Evolutionary conservation across 495 filamentous ascomycete species (phyloP), one percentile per base, ranked within the genome.

Genomic region (Paragyromitra xinjiangensis): DNA sequence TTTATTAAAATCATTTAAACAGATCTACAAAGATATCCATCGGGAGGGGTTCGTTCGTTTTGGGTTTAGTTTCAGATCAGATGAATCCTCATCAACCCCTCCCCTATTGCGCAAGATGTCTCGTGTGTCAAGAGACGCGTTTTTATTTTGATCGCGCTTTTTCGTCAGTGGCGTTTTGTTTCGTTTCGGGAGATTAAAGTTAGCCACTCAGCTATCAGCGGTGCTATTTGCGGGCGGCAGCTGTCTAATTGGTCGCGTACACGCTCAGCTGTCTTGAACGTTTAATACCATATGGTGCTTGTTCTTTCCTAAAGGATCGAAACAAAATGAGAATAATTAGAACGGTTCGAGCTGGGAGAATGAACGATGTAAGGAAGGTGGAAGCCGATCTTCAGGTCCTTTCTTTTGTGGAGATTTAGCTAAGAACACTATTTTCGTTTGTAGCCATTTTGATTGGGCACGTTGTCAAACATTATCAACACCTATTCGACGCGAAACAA

Each of bases 161-260:
- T 34, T 55, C 68, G 73, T 73, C 69, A 73, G 74, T 77, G 74
- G 74, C 74, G 74, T 73, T 73, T 73, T 14, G 74, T 63, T 75
- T 76, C 48, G 74, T 77, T 77, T 73, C 74, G 42, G 71, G 53
- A 74, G 61, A 77, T 77, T 75, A 73, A 12, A 44, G 55, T 44
- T 55, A 72, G 51, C 73, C 66, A 75, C 65, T 69, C 51, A 58
- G 42, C 56, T 37, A 51, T 24, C 8, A 34, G 8, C 2, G 24
- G 45, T 7, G n/a, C 72, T 75, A 71, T 71, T 72, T 75, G 22
- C 44, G 34, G 48, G 64, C 63, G 40, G 3, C 65, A 69, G 22
- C 12, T 12, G 2, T 55, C 11, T 39, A 14, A 64, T 64, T 75
- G 67, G 68, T 19, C 6, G 8, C 39, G 6, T 19, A 70, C 22